Base-by-base conservation (phyloP, 352 stramenopile genomes). In the Phytophthora hibernalis region DNA sequence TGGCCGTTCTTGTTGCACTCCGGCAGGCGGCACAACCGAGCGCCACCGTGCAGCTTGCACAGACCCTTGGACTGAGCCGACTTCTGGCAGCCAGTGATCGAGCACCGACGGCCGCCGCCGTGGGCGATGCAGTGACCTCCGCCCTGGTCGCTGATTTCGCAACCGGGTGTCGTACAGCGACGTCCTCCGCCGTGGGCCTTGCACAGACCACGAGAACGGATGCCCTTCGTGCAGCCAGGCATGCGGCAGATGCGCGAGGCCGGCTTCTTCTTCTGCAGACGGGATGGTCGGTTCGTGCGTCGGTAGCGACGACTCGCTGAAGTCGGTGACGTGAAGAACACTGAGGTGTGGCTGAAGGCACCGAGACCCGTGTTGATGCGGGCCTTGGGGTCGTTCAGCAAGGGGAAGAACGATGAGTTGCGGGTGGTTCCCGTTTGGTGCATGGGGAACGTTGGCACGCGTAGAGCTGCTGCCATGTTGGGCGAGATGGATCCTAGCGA, bases 1-100 rank as follows among this genome's bases (percentile, higher is more conserved):
- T 93, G 85, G 16, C 82, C 82, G 74, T 93, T 95, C 74, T 95
- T 95, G 62, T 74, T 68, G 67, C 89, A 97, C 38, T 89, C 81
- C 0, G 68, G 67, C 38, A 92, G 54, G 20, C 80, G 80, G 68
- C 89, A 97, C 16, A 87, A 75, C 26, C 85, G 82, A 31, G 84
- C 87, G 52, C 89, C 89, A 11, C 87, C 89, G 54, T 97, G 89
- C 5, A 91, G 72, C 71, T 95, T 96, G 69, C 89, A 97, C 0
- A 92, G 64, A 0, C 89, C 89, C 50, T 90, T 85, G 33, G 83
- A 93, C 61, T 96, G 87, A 16, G 87, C 88, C 24, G 86, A 93
- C 66, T 95, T 93, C 42, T 86, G 72, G 45, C 88, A 96, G n/a
- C 82, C 85, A n/a, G 40, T 35, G 50, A 85, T 51, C 9, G 68